Conservation (phyloP, 179 eudicot species). For the Beta lomatogona region DNA sequence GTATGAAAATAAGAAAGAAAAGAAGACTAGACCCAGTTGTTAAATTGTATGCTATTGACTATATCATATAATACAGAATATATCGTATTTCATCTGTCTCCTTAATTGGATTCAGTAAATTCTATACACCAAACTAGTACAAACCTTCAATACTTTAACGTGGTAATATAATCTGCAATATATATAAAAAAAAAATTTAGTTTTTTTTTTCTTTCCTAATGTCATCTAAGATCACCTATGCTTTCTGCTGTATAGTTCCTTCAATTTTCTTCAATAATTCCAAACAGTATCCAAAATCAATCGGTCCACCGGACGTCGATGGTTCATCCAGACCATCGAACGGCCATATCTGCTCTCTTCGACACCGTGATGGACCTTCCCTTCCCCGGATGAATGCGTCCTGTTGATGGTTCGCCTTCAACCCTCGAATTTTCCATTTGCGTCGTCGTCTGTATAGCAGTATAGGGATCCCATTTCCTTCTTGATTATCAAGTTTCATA, state of each 20-base stretch:
- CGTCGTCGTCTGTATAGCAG: too few relatives aligned
- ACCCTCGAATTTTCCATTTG: too few relatives aligned
- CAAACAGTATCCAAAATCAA: slow-evolving; percentile 49
- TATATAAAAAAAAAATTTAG: neutral
- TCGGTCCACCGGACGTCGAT: slow-evolving; percentile 47
- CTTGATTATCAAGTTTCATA: too few relatives aligned
- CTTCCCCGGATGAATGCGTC: too few relatives aligned
- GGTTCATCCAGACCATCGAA: slow-evolving; percentile 55
- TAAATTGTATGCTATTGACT: slow-evolving; percentile 18
- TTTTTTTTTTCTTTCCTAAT: neutral
- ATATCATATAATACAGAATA: slow-evolving; percentile 25
- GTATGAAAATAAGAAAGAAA: neutral
- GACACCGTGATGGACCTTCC: too few relatives aligned
- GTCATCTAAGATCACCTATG: slow-evolving; percentile 4
- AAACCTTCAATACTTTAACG: slow-evolving; percentile 10
- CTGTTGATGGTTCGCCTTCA: too few relatives aligned
- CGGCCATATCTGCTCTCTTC: too few relatives aligned
- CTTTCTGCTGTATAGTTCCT: too few relatives aligned
- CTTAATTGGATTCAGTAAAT: slow-evolving; percentile 34
- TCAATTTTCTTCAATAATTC: slow-evolving; percentile 44
- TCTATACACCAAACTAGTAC: slow-evolving; percentile 36
- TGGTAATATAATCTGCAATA: too few relatives aligned
- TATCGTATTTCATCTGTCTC: slow-evolving; percentile 24
- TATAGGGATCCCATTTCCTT: too few relatives aligned
- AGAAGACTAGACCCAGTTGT: neutral